Conservation (phyloP, 169 alveolate species). For the Plasmodium falciparum region DNA sequence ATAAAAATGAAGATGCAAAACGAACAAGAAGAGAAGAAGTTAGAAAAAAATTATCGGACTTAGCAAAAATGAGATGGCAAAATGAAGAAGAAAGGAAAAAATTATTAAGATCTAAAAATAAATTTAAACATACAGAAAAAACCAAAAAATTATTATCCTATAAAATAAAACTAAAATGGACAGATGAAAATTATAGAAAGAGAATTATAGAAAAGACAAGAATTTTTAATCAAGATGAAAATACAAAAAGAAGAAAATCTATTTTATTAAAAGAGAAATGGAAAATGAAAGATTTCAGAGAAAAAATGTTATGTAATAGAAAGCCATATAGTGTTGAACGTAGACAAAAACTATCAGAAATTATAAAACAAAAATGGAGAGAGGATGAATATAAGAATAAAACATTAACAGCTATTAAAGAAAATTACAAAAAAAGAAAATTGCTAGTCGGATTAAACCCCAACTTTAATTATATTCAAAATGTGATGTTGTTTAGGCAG, state of each 20-base stretch:
- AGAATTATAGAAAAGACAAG: slow-evolving; percentile 48
- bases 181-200: slow-evolving; percentile 68
- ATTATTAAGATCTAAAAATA: slow-evolving; percentile 47
- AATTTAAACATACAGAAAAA: slow-evolving; percentile 72
- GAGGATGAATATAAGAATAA: slow-evolving; percentile 61
- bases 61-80: slow-evolving; percentile 69
- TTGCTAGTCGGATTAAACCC: slow-evolving; percentile 61
- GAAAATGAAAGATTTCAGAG: slow-evolving; percentile 67
- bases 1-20: neutral
- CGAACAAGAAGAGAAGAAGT: slow-evolving; percentile 13
- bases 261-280: slow-evolving; percentile 52
- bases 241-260: slow-evolving; percentile 76
- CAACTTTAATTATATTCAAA: slow-evolving; percentile 52
- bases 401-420: slow-evolving; percentile 52
- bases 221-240: slow-evolving; percentile 71
- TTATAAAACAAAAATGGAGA: slow-evolving; percentile 71
- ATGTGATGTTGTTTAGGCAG: slow-evolving; percentile 61
- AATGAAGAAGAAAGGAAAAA: slow-evolving; percentile 70
- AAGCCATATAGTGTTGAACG: slow-evolving; percentile 67
- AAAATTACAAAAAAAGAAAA: slow-evolving; percentile 70
- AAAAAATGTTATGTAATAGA: slow-evolving; percentile 67
- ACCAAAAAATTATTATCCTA: slow-evolving; percentile 67
- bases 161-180: slow-evolving; percentile 75
- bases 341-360: slow-evolving; percentile 53
- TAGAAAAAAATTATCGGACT: slow-evolving; percentile 63